Evolutionary conservation across 108 stramenopile genomes (phyloP), one percentile per base, ranked within the genome.

Genomic region (Nannochloropsis salina): DNA sequence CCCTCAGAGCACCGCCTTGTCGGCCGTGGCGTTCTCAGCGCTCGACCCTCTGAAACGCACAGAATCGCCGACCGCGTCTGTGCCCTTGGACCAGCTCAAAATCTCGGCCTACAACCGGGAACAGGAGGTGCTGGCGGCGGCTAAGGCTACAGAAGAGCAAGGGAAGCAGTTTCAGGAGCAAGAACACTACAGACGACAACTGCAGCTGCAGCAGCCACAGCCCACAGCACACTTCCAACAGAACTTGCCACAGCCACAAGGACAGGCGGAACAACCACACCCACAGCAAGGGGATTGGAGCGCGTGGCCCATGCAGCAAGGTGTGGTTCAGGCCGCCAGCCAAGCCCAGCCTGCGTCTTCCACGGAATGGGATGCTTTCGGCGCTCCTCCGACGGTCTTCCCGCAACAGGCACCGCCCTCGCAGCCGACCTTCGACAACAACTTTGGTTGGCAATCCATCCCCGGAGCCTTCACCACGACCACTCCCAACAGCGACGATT

Each of bases 341-440:
- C 61, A 74, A 3, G 20, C 15, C 20, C 61, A 4, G 6, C 61
- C 61, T 15, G 31, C 31, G 31, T 31, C 31, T 0, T 31, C 31
- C 31, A 74, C 61, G 61, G 61, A 74, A 74, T 74, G 61, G 61
- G 61, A 15, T 74, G 61, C 61, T n/a, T 74, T 74, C n/a, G 61
- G 61, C 0, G 15, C 61, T 8, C 0, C 61, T 74, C 61, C 61
- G 20, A 74, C 15, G n/a, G 20, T n/a, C 20, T n/a, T n/a, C 15
- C 8, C 61, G 6, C 61, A 74, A n/a, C 1, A 74, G 8, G 20
- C 15, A 6, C 61, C 15, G 61, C 61, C 15, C 15, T n/a, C 15
- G 61, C 61, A 74, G 61, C 20, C 15, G 6, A n/a, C 20, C 20
- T 74, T 74, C n/a, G 61, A n/a, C 15, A n/a, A 74, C 61, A n/a